These are phyloP conservation scores for Aspergillus mulundensis DNA, from an alignment of 495 filamentous ascomycete genomes.

Conservation along the genomic window DNA sequence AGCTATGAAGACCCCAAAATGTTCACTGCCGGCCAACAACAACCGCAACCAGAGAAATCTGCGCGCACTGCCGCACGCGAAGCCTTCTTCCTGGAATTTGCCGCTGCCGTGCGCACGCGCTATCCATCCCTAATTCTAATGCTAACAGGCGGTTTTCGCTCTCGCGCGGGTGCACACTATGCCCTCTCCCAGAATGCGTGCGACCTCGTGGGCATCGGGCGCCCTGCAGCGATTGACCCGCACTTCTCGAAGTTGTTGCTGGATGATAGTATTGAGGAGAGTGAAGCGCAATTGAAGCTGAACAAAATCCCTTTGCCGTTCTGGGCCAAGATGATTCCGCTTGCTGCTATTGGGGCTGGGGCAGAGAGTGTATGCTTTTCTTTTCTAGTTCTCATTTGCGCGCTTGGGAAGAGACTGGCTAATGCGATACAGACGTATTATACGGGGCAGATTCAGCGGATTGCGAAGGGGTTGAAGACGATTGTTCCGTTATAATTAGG, in stretches of 20 bases:
- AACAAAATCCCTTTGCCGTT: constrained; percentile 33
- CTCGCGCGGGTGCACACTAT: constrained; percentile 48
- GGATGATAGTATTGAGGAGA: constrained; percentile 47
- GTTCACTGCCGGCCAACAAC: constrained; percentile 23
- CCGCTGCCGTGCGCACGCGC: constrained; percentile 37
- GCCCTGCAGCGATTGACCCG: constrained; percentile 50
- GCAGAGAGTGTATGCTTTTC: constrained; percentile 36
- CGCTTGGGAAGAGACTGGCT: not conserved
- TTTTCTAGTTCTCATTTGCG: constrained; percentile 9
- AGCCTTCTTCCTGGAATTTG: constrained; percentile 60
- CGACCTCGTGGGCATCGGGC: constrained; percentile 54
- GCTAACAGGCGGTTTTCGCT: constrained; percentile 55
- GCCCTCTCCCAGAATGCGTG: constrained; percentile 51
- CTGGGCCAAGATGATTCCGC: constrained; percentile 29
- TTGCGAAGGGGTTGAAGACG: constrained; percentile 35
- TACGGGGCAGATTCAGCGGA: constrained; percentile 33
- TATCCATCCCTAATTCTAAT: constrained; percentile 46
- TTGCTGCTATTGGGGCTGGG: constrained; percentile 41
- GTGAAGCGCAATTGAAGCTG: constrained; percentile 42
- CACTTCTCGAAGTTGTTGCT: constrained; percentile 47
- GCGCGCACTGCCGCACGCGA: constrained; percentile 48
- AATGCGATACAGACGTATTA: constrained; percentile 32
- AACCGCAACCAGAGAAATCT: constrained; percentile 4
- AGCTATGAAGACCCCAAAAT: constrained; percentile 48
- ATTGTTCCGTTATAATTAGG: constrained; percentile 17